Base-by-base conservation (phyloP, 164 flowering plant genomes). In the Saururus chinensis region DNA sequence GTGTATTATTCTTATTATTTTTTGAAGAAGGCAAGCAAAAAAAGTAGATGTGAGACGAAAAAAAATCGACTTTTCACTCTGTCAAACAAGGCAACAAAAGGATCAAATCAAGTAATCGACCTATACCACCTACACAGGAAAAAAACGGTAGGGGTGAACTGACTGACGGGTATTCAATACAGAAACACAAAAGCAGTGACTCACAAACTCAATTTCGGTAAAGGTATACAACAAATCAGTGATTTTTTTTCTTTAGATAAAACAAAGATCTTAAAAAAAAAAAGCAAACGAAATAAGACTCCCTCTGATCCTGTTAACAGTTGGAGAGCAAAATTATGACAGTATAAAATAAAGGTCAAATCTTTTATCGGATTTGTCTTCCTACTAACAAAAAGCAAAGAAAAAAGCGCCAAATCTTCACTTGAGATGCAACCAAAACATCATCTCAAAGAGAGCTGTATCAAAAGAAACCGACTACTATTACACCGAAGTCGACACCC, bases 371-470 rank as follows among this genome's bases (percentile, higher is more conserved):
- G 22, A 9, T 26, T 45, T 16, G 10, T 49, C 16, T 10, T 45
- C 10, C 24, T 54, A 40, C 24, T 24, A 14, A 23, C 12, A 55
- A 26, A 55, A 42, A 41, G 9, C 40, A 54, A 55, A 61, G 21
- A 62, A 53, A 7, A 53, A 20, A 19, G 35, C 53, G 57, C 42
- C 55, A 40, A 54, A 52, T 26, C 45, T 21, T 22, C 60, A 37
- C 60, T 19, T 55, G 66, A 63, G 66, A 63, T 54, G 49, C 59
- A 40, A 42, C 49, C 30, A 63, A 63, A 54, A 63, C n/a, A 55
- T 55, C 66, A 54, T 42, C 25, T 20, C 48, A 20, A 40, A 53
- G 25, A 16, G 16, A 53, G 65, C 11, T 16, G 14, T 42, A 10
- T 14, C 1, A 42, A 42, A 42, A 42, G 17, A 42, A 42, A 55